phyloP scores from a whole-genome alignment of 306 rosid genomes.

The Cicer chorassanicum region DNA sequence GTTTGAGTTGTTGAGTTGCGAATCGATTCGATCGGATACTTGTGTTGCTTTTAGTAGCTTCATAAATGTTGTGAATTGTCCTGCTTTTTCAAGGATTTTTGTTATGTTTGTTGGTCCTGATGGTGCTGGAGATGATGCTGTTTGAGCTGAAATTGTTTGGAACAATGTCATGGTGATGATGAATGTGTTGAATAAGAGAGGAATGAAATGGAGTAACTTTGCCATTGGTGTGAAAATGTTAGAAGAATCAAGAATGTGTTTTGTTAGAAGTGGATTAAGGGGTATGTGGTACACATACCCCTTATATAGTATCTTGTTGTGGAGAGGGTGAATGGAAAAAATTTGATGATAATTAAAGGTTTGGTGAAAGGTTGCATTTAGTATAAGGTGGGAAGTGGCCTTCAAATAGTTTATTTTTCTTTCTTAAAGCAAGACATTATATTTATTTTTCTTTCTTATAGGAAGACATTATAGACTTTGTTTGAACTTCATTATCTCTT shows the following conservation, averaged over 20 bases:
- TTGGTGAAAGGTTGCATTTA: conserved; percentile 64
- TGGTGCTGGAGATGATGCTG: conserved; percentile 62
- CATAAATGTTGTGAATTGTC: conserved; percentile 83
- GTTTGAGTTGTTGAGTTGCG: conserved; percentile 78
- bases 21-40: conserved; percentile 67
- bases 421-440: conserved; percentile 29
- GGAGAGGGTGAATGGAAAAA: conserved; percentile 40
- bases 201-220: conserved; percentile 39
- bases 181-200: conserved; percentile 14
- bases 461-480: conserved; percentile 9
- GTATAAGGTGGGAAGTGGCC: conserved; percentile 57
- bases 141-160: conserved; percentile 49
- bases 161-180: conserved; percentile 13
- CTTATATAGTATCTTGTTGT: conserved; percentile 29
- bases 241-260: neutral
- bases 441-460: conserved; percentile 38
- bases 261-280: conserved; percentile 39
- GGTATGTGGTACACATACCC: conserved; percentile 16
- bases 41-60: conserved; percentile 70
- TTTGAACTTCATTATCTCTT: neutral
- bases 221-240: conserved; percentile 39
- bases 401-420: conserved; percentile 48
- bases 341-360: conserved; percentile 33
- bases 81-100: conserved; percentile 75
- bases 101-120: conserved; percentile 76